Evolutionary conservation across 352 stramenopile species (phyloP), one percentile per base, ranked within the genome.

Genomic region (Aphanomyces euteiches): DNA sequence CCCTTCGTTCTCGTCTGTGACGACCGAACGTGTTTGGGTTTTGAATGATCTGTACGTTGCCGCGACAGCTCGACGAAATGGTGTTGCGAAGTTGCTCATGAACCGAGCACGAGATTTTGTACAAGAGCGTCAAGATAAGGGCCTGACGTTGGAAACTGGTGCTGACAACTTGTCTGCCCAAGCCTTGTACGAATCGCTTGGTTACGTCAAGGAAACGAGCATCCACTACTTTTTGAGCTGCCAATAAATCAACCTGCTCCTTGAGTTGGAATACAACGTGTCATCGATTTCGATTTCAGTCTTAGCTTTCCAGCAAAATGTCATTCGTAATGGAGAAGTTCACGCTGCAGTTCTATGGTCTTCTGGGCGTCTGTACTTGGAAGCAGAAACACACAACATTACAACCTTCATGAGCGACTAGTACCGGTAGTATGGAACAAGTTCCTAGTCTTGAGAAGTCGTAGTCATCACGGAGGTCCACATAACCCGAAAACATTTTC

Each of bases 41-140:
- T 37, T 70, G 8, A 70, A 70, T 34, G 64, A 70, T 61, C 64
- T 70, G 5, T 70, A 50, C 40, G 64, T 70, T 7, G 34, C n/a
- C 4, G 15, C 43, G 7, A 41, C 19, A 4, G 64, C 64, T 12
- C 47, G 64, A 7, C 64, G 64, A 6, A 15, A 48, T 40, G 64
- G 64, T 21, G 19, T 70, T 13, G 64, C 36, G 8, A 47, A 45
- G n/a, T 21, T 39, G 1, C 39, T 70, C 5, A 70, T 70, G 64
- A 70, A 63, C 37, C 19, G n/a, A 17, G 64, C 64, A 21, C 53
- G 19, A 15, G 50, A 63, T n/a, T 56, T 61, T 61, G 48, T 50
- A 7, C 12, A 56, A 10, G 19, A 37, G 4, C 36, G 37, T 15
- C 40, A 43, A 8, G 64, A 47, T n/a, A 70, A 70, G 28, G 64